Evolutionary conservation across 1,284 basidiomycete genomes (phyloP), one percentile per base, ranked within the genome.

Genomic region (Irpex rosettiformis): DNA sequence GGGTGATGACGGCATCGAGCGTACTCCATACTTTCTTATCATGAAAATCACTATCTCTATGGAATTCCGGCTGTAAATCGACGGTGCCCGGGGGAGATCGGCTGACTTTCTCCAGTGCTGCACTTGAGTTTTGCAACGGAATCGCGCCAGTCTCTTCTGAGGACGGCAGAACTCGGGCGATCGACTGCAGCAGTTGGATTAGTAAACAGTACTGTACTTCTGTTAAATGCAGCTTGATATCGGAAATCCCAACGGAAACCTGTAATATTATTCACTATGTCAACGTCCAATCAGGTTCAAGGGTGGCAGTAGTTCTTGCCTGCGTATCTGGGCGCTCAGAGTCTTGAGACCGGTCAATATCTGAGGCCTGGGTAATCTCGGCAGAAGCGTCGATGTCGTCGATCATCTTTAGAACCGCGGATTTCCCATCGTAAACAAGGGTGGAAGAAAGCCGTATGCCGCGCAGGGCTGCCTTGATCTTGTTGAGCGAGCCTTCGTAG

Each of bases 151-250:
- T 60, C 28, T 18, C 58, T 51, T 45, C 13, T 8, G 45, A 56
- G 45, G 55, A 52, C 55, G 18, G 66, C 28, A 74, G 74, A 0
- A 74, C 72, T 24, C 84, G 80, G 4, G 93, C 91, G 52, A 98
- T 85, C 1, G 91, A 85, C 65, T 85, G 83, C 0, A 84, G 80
- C 1, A 99, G 73, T 25, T 75, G 76, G 65, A 98, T 82, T 28
- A 98, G 74, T 49, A 94, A 79, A 48, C 79, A 77, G 70, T 97
- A 98, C 73, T 99, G 97, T n/a, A 82, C 75, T 70, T 98, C 91
- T 1, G 96, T 98, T 58, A 99, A 77, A 64, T 91, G 85, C 61
- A 99, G 77, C 66, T 90, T 91, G 69, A 99, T 87, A 67, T 98
- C 95, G 1, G 96, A 95, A 69, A 98, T 88, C 62, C 84, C 84